Conservation (phyloP, 768 basidiomycete species). For the Tremella fuciformis region DNA sequence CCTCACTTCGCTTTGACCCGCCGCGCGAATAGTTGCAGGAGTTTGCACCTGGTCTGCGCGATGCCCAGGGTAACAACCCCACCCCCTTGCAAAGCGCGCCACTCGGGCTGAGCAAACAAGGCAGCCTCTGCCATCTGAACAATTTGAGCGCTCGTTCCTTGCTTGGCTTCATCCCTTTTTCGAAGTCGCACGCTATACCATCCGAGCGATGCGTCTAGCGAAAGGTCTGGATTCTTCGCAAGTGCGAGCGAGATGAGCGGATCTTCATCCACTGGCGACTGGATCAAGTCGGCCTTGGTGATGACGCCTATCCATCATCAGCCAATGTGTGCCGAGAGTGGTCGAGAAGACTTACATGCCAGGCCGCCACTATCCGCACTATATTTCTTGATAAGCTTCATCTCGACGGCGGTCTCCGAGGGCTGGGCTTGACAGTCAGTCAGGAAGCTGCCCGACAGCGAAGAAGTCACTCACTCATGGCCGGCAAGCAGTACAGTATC, state of each 20-base stretch:
- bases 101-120: slow-evolving; percentile 13
- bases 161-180: slow-evolving; percentile 4
- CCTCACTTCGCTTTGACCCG: slow-evolving; percentile 1
- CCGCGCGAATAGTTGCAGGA: background rate
- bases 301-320: slow-evolving; percentile 16
- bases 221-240: background rate
- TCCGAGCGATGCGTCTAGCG: slow-evolving; percentile 5
- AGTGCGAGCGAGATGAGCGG: slow-evolving; percentile 11
- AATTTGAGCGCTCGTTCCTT: background rate
- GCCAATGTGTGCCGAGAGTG: background rate
- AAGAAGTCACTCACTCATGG: slow-evolving; percentile 16
- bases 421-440: slow-evolving; percentile 17
- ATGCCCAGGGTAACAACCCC: background rate
- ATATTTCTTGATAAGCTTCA: slow-evolving; percentile 14
- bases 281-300: slow-evolving; percentile 24
- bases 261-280: background rate
- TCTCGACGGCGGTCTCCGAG: slow-evolving; percentile 4
- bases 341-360: slow-evolving; percentile 12
- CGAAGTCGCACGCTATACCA: slow-evolving; percentile 18
- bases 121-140: background rate
- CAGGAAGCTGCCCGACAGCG: background rate
- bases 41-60: background rate
- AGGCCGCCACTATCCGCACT: slow-evolving; percentile 17
- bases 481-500: slow-evolving; percentile 18
- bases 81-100: slow-evolving; percentile 5